Conservation (phyloP, 441 rosid genomes). For the Jatropha podagrica region DNA sequence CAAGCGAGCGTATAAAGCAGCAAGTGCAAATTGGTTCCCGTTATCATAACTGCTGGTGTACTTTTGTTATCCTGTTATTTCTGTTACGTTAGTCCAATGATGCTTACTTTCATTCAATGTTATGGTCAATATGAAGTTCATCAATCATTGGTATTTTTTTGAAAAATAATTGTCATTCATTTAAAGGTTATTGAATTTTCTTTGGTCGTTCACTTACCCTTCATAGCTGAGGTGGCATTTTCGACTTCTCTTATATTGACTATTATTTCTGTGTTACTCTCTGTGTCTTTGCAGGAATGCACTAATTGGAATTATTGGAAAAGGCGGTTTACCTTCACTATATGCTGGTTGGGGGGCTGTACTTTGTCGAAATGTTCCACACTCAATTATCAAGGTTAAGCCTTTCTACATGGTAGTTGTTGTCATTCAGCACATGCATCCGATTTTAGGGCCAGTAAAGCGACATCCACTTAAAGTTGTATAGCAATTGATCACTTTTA, state of each 20-base stretch:
- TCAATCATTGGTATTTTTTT: conserved; percentile 4
- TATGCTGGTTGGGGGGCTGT: conserved; percentile 86
- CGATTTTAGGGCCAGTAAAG: neutral
- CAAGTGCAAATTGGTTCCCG: conserved; percentile 93
- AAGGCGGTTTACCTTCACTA: conserved; percentile 63
- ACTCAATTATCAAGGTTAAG: conserved; percentile 82
- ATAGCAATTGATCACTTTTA: neutral
- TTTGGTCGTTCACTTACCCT: neutral
- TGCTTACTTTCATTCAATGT: neutral
- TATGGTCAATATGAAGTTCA: neutral
- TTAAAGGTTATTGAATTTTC: neutral
- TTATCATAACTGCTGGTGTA: conserved; percentile 82
- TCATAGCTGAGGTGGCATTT: neutral
- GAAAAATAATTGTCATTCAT: neutral
- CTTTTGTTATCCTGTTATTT: conserved; percentile 12
- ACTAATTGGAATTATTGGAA: conserved; percentile 47
- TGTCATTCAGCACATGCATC: neutral
- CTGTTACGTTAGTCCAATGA: neutral
- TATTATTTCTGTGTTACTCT: conserved; percentile 13
- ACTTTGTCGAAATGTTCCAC: conserved; percentile 87
- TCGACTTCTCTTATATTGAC: neutral
- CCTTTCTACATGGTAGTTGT: conserved; percentile 1
- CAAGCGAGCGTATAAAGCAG: conserved; percentile 91
- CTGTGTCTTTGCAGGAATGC: conserved; percentile 49
- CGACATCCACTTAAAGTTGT: conserved; percentile 4